Evolutionary conservation across 2,329 filamentous ascomycete species (phyloP), one percentile per base, ranked within the genome.

Genomic region (Chaetomium olivaceum): DNA sequence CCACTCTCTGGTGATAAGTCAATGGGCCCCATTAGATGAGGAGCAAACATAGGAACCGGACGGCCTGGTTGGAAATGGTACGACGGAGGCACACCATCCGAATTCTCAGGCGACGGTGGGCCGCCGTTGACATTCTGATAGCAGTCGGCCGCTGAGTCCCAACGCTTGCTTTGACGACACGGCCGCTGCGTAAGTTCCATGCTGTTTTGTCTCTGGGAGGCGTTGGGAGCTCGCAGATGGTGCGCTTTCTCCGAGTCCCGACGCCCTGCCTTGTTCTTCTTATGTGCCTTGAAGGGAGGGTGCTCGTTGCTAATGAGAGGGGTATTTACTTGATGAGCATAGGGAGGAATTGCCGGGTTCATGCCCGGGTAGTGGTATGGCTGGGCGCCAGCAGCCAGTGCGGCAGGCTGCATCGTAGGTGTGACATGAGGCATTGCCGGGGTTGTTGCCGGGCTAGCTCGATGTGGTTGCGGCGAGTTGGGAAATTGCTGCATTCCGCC

Each of bases 1-100:
- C 87, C 86, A 75, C 81, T 89, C 74, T 88, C 86, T 66, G 90
- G 90, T 69, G 89, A 88, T 65, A 93, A 78, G 79, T 91, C 86
- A 75, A 86, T 76, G 70, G 75, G 70, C 66, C 64, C 73, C 72
- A 71, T 68, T 55, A 72, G 71, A 48, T 73, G 67, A 67, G 71
- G 69, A 67, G 71, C 66, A 67, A 74, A 69, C 62, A 72, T 63
- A 46, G 73, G 73, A 72, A 69, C 74, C 64, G 69, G 72, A 68
- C 70, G 73, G 69, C 52, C 73, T 55, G 68, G 70, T 51, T 69
- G 70, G 73, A 69, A 75, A 66, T 69, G 63, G 71, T 73, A 71
- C 25, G 68, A 56, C 57, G 68, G 23, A 60, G 63, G 62, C 63
- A 67, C 58, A 68, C 66, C 68, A 72, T 70, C 69, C 50, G 66